phyloP scores from a whole-genome alignment of 2,329 filamentous ascomycete species.

The Verticillium tricorpus region DNA sequence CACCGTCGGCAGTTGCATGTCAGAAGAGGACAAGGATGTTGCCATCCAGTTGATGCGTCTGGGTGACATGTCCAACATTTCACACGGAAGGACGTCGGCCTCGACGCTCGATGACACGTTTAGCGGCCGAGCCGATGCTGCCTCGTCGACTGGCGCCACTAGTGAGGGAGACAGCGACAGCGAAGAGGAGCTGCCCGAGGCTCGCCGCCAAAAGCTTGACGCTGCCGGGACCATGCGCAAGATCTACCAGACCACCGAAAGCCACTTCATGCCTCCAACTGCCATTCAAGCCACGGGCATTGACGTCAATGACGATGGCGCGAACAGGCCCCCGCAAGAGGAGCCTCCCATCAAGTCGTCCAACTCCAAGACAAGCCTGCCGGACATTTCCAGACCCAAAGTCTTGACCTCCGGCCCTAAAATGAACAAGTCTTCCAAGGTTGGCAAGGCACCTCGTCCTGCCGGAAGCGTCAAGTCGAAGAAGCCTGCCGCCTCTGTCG shows the following conservation, averaged over 20 bases:
- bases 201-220: constrained; percentile 55
- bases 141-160: constrained; percentile 80
- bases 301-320: constrained; percentile 41
- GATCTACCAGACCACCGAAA: constrained; percentile 48
- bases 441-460: constrained; percentile 31
- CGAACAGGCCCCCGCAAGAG: neutral
- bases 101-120: constrained; percentile 92
- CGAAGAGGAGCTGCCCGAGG: constrained; percentile 57
- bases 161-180: constrained; percentile 71
- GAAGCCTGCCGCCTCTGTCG: constrained; percentile 34
- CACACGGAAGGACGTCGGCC: constrained; percentile 86
- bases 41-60: constrained; percentile 95
- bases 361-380: constrained; percentile 26
- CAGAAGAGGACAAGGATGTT: constrained; percentile 89
- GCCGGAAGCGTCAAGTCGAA: constrained; percentile 41
- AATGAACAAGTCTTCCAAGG: constrained; percentile 38
- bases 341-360: constrained; percentile 21
- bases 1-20: constrained; percentile 95
- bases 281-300: constrained; percentile 51
- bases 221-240: constrained; percentile 35
- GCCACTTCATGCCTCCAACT: constrained; percentile 48
- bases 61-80: constrained; percentile 89
- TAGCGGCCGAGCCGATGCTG: constrained; percentile 80
- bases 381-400: constrained; percentile 35
- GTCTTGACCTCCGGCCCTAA: constrained; percentile 26